Evolutionary conservation across 306 rosid genomes (phyloP).

Genomic region (Malus orientalis): DNA sequence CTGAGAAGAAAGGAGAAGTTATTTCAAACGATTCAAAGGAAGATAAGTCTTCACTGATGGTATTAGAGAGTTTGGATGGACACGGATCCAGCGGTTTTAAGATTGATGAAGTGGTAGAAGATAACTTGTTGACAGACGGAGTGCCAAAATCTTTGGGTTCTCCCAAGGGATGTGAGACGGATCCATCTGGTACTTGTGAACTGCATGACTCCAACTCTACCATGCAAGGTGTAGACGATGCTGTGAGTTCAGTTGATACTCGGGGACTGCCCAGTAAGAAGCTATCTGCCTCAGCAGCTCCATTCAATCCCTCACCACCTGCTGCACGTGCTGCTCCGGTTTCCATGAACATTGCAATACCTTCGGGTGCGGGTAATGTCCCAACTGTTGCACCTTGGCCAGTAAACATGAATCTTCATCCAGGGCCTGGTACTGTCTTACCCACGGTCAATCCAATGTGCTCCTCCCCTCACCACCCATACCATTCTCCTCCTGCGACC

Average conservation of each 20-base stretch:
- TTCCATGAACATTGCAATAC: slow-evolving; percentile 59
- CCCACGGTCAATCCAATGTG: slow-evolving; percentile 57
- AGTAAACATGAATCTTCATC: slow-evolving; percentile 79
- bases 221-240: slow-evolving; percentile 44
- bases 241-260: slow-evolving; percentile 34
- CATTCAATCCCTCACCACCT: slow-evolving; percentile 79
- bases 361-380: slow-evolving; percentile 54
- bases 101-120: slow-evolving; percentile 36
- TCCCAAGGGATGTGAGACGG: slow-evolving; percentile 35
- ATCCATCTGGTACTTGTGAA: slow-evolving; percentile 40
- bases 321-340: slow-evolving; percentile 63
- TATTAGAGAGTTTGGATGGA: slow-evolving; percentile 31
- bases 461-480: slow-evolving; percentile 86
- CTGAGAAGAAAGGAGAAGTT: slow-evolving; percentile 45
- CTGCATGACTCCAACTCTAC: slow-evolving; percentile 29
- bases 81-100: slow-evolving; percentile 31
- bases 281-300: slow-evolving; percentile 94
- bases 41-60: slow-evolving; percentile 22
- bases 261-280: slow-evolving; percentile 51
- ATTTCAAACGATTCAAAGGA: slow-evolving; percentile 23
- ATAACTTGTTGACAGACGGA: slow-evolving; percentile 21
- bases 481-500: slow-evolving; percentile 85
- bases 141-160: slow-evolving; percentile 31
- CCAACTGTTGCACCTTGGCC: slow-evolving; percentile 77
- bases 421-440: slow-evolving; percentile 52